Conservation (phyloP, 106 monocot genomes). For the Platanthera guangdongensis region DNA sequence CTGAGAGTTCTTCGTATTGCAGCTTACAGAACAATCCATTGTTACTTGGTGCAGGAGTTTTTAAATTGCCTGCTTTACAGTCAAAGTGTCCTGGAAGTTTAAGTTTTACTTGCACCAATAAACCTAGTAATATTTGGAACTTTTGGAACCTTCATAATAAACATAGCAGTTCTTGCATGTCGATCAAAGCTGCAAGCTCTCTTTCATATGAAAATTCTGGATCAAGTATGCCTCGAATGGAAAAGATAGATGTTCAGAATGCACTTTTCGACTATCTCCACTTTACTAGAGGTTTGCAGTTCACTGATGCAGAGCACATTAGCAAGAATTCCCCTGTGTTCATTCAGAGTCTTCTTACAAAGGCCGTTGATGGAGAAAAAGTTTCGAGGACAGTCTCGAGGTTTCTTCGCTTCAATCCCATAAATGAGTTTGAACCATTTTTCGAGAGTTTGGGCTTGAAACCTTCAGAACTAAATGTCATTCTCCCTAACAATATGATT, state of each 20-base stretch:
- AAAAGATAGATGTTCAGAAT: conserved; percentile 36
- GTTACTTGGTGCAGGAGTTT: background rate
- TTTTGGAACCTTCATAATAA: conserved; percentile 1
- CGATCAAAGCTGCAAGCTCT: conserved; percentile 8
- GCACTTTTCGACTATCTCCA: conserved; percentile 77
- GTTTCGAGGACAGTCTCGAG: conserved; percentile 24
- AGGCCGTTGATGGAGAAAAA: conserved; percentile 30
- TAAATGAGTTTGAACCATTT: conserved; percentile 96
- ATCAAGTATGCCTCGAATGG: conserved; percentile 25
- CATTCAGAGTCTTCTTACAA: conserved; percentile 41
- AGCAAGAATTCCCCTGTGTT: conserved; percentile 69
- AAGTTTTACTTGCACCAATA: background rate
- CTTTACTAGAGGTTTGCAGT: conserved; percentile 41
- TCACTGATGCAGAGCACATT: conserved; percentile 68
- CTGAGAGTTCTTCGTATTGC: background rate
- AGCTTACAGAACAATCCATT: background rate
- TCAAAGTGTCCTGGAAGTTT: too few relatives aligned
- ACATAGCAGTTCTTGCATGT: background rate
- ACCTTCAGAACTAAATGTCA: conserved; percentile 29
- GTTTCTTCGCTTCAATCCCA: conserved; percentile 62
- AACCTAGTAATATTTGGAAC: background rate
- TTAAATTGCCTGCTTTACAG: background rate
- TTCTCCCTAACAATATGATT: conserved; percentile 55
- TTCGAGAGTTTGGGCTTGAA: conserved; percentile 84
- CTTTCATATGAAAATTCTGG: background rate